Evolutionary conservation across 129 eudicot species (phyloP), one percentile per base, ranked within the genome.

Genomic region (Ambrosia trifida): DNA sequence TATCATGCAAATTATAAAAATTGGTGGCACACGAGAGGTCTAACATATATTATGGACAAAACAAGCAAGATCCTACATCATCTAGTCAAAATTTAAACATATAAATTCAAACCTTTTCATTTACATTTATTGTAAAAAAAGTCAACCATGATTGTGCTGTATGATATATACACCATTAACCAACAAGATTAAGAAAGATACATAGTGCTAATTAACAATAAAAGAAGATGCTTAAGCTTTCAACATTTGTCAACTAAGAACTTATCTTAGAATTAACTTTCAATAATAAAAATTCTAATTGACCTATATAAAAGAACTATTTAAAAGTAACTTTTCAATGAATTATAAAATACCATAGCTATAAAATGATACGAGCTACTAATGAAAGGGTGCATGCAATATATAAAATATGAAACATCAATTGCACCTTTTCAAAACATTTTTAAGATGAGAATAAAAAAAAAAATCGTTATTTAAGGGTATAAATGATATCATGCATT

Each of bases 81-180:
- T 35, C 46, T 59, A 49, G 64, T 77, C 70, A 77, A 77, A 68
- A 12, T 17, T 11, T 19, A 46, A 36, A 43, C 32, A 17, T n/a
- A 31, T 3, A 13, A 49, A 51, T 16, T 40, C 18, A 52, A 51
- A 36, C n/a, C 5, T 20, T 60, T 35, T 35, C 36, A 45, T 18
- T 67, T 45, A 56, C 45, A 41, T 40, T 28, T 66, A 43, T 30
- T 9, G 40, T 31, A 76, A 58, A 14, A 53, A 28, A 58, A 76
- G 80, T 68, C 80, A 76, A 76, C 80, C 60, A 76, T 45, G 62
- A 68, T 68, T 68, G 74, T 68, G 74, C 69, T 68, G 52, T 20
- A 56, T 68, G 80, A 41, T 44, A 57, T 28, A 57, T 11, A 52
- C 74, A 76, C 65, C 59, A 24, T 56, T 69, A 57, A 58, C 69